Percentiles rank a stretch among this genome's conserved stretches.
phyloP scores from a whole-genome alignment of 495 filamentous ascomycete genomes.

The Tuber umbilicatum region DNA sequence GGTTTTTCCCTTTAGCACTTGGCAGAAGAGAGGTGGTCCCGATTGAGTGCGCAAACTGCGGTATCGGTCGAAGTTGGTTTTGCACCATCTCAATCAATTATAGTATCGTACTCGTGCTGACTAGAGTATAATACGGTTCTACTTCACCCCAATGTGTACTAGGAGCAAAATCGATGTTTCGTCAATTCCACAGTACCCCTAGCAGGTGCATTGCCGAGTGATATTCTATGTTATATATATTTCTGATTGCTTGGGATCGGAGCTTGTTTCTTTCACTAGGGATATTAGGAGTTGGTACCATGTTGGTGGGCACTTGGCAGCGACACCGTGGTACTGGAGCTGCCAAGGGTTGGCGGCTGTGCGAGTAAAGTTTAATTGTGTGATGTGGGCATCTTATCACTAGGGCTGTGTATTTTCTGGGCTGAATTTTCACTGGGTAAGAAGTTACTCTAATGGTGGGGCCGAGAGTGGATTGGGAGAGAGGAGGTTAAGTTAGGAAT shows the following conservation, averaged over 20 bases:
- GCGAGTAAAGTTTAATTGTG: neutral
- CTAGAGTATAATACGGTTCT: neutral
- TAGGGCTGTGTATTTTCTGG: neutral
- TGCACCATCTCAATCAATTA: neutral
- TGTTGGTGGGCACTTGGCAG: no score
- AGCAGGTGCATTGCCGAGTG: neutral
- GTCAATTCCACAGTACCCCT: neutral
- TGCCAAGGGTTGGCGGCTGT: neutral
- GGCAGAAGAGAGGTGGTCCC: neutral
- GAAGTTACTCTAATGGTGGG: neutral
- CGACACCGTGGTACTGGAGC: no score
- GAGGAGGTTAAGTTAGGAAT: neutral
- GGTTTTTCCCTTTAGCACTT: neutral
- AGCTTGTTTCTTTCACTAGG: neutral
- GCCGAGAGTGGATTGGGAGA: neutral
- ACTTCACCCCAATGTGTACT: neutral
- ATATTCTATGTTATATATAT: neutral
- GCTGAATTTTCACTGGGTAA: no score
- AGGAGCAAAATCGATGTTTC: neutral
- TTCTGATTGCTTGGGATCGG: neutral
- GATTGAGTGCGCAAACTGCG: neutral
- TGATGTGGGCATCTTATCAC: neutral
- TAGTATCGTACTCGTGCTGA: neutral
- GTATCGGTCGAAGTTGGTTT: neutral
- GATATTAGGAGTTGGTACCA: no score